These are phyloP conservation scores for Trichoderma semiorbis DNA, from an alignment of 2,329 filamentous ascomycete genomes.

Conservation along the genomic window DNA sequence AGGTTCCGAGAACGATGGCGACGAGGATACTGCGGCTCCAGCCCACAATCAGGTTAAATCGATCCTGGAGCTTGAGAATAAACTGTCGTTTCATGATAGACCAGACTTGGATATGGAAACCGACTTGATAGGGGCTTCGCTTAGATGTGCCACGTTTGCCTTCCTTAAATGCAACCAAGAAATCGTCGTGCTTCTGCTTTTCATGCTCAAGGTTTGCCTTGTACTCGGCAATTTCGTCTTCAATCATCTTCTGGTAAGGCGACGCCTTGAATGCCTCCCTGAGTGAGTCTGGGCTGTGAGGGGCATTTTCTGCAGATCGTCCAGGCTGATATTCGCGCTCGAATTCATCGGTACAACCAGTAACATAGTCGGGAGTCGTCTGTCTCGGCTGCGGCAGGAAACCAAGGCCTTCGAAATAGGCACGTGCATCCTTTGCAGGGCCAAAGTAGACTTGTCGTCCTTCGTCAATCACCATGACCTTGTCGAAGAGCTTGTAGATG, in stretches of 20 bases:
- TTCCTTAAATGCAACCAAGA: constrained; percentile 70
- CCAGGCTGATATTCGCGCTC: constrained; percentile 74
- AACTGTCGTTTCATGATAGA: constrained; percentile 82
- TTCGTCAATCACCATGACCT: constrained; percentile 75
- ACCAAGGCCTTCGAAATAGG: constrained; percentile 74
- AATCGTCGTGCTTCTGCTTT: constrained; percentile 69
- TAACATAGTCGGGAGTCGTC: constrained; percentile 78
- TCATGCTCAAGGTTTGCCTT: constrained; percentile 61
- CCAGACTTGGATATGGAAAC: constrained; percentile 80
- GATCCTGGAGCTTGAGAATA: constrained; percentile 81
- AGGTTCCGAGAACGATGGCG: constrained; percentile 74
- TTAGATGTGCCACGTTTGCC: constrained; percentile 73
- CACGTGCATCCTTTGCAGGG: constrained; percentile 60
- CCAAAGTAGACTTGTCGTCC: constrained; percentile 77
- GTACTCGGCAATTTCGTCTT: constrained; percentile 67
- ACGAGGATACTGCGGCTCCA: constrained; percentile 68
- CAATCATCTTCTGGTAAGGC: constrained; percentile 51
- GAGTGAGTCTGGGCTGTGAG: constrained; percentile 64
- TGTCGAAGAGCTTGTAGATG: constrained; percentile 77
- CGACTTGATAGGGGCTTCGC: constrained; percentile 76
- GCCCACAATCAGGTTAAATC: constrained; percentile 69
- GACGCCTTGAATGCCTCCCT: constrained; percentile 69
- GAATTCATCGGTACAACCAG: constrained; percentile 78
- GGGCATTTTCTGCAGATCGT: constrained; percentile 61
- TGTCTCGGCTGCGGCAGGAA: constrained; percentile 72